phyloP scores from a whole-genome alignment of 1,284 basidiomycete species.

The Sanghuangporus sanghuang region DNA sequence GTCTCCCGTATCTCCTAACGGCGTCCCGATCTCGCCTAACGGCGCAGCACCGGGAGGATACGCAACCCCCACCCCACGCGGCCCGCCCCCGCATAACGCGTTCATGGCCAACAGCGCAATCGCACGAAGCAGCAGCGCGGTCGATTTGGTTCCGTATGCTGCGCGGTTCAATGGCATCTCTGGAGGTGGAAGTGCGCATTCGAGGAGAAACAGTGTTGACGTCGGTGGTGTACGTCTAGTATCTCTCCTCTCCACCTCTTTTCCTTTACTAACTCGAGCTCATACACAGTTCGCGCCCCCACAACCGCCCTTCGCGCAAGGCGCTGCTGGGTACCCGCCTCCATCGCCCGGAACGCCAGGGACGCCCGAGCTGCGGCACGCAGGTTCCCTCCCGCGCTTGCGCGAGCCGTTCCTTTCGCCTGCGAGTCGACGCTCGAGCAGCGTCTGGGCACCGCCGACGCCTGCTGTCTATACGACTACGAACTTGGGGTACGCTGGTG shows the following conservation, averaged over 20 bases:
- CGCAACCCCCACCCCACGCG: background rate
- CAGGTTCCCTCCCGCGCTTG: constrained; percentile 29
- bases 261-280: background rate
- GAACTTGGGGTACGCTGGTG: background rate
- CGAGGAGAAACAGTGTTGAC: constrained; percentile 1
- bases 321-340: constrained; percentile 3
- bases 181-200: background rate
- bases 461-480: background rate
- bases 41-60: background rate
- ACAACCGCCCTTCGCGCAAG: constrained; percentile 10
- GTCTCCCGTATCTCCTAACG: background rate
- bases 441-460: constrained; percentile 54
- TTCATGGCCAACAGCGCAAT: constrained; percentile 17
- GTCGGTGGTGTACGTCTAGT: background rate
- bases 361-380: constrained; percentile 6
- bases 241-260: background rate
- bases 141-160: constrained; percentile 12
- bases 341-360: constrained; percentile 9
- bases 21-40: background rate
- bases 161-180: constrained; percentile 5
- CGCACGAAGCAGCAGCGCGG: constrained; percentile 10
- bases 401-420: constrained; percentile 65
- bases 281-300: constrained; percentile 5
- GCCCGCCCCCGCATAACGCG: constrained; percentile 10
- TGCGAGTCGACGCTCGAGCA: constrained; percentile 53